Base-by-base conservation (phyloP, 768 basidiomycete genomes). In the Leccinellum luteum region DNA sequence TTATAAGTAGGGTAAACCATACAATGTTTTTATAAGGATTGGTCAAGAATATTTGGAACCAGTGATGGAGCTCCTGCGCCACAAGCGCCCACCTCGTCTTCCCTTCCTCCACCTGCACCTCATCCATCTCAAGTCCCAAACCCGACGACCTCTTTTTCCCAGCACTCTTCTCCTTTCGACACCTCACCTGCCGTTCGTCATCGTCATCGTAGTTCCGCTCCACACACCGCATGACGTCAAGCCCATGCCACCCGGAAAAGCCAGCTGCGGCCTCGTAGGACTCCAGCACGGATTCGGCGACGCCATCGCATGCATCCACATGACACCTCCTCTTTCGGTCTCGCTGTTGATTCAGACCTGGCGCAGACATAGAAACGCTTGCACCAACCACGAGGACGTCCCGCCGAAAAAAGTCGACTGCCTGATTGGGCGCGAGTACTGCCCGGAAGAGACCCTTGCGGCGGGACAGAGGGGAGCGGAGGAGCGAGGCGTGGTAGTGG, bases 171-270 rank as follows among this genome's bases (percentile, higher is more conserved):
- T 25, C 30, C 21, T 21, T 32, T 21, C 34, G 34, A 32, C 19
- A n/a, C 53, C 28, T 13, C 19, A n/a, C 52, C 9, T 23, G 10
- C 13, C 7, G 53, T 32, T 31, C 15, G 12, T n/a, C 13, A 1
- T 23, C 53, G 19, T 28, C 48, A 19, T 45, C 43, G 5, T 32
- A 4, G 6, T 28, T 7, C 28, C 28, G 27, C 21, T 56, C 27
- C 38, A 32, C 31, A 17, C 45, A 17, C n/a, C 27, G 55, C 38
- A 52, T 32, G 54, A 52, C 25, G 21, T 54, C 68, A 31, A 70
- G 59, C 23, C 69, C 69, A 23, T 57, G 60, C 69, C 69, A 71
- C 4, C 69, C 69, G 53, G 55, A 71, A 63, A 70, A 70, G 48
- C 67, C 69, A 4, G 65, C 61, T 1, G 69, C 63, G 0, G 69